These are phyloP conservation scores for Fusarium albosuccineum DNA, from an alignment of 2,329 filamentous ascomycete species.

Conservation along the genomic window DNA sequence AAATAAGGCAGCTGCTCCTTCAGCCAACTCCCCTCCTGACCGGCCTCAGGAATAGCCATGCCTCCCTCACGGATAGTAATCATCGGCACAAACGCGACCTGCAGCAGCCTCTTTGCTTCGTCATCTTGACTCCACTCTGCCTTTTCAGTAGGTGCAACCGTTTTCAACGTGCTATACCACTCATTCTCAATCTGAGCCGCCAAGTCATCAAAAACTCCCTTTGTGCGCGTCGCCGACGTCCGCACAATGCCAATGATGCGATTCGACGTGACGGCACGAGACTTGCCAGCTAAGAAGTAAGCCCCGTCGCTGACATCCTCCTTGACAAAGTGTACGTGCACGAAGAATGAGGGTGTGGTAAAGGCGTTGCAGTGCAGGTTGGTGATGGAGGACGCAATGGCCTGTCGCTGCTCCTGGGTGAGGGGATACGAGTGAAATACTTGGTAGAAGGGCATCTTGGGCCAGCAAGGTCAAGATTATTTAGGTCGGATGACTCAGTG, in stretches of 20 bases:
- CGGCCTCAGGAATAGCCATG: slow-evolving; percentile 36
- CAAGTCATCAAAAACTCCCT: slow-evolving; percentile 26
- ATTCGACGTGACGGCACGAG: slow-evolving; percentile 17
- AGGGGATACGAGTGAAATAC: slow-evolving; percentile 33
- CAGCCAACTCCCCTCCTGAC: slow-evolving; percentile 33
- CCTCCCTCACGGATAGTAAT: slow-evolving; percentile 35
- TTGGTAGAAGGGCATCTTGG: slow-evolving; percentile 37
- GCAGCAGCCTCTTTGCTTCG: slow-evolving; percentile 22
- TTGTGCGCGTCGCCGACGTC: slow-evolving; percentile 20
- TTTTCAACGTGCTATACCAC: slow-evolving; percentile 22
- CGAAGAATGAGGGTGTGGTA: slow-evolving; percentile 32
- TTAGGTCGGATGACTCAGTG: not conserved
- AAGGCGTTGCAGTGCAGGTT: slow-evolving; percentile 31
- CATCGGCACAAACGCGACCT: slow-evolving; percentile 35
- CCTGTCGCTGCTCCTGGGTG: slow-evolving; percentile 13
- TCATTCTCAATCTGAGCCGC: slow-evolving; percentile 22
- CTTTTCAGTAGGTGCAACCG: not conserved
- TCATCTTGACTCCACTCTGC: not conserved
- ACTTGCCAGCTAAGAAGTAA: slow-evolving; percentile 33
- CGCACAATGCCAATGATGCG: slow-evolving; percentile 36
- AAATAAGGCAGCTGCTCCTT: slow-evolving; percentile 25
- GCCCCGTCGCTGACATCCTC: slow-evolving; percentile 1
- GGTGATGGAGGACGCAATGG: slow-evolving; percentile 27
- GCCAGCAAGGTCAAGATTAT: not conserved
- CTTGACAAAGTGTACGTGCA: slow-evolving; percentile 32